Conservation (phyloP, 345 rosid genomes). For the Citropsis articulata region DNA sequence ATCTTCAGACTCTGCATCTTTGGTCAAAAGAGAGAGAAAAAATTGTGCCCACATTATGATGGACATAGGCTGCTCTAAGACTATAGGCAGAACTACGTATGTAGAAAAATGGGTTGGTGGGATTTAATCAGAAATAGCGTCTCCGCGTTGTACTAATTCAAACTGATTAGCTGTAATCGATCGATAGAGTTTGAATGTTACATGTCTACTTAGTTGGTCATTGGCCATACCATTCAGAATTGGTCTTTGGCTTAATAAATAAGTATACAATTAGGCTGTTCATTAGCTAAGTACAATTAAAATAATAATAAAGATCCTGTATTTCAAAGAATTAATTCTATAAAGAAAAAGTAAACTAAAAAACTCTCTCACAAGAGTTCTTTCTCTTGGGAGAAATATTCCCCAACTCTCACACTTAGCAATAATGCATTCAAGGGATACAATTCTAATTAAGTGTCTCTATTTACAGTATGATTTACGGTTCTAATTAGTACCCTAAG, state of each 20-base stretch:
- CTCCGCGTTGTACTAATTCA: constrained; percentile 13
- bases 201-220: not conserved
- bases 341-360: no score
- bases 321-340: constrained; percentile 19
- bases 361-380: not conserved
- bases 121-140: not conserved
- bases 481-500: not conserved
- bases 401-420: not conserved
- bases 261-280: not conserved
- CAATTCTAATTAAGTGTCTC: not conserved
- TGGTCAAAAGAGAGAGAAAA: not conserved
- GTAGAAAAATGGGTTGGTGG: not conserved
- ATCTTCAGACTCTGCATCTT: not conserved
- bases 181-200: constrained; percentile 9
- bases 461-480: not conserved
- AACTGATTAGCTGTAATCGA: constrained; percentile 23
- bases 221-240: not conserved
- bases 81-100: not conserved
- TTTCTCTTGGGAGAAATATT: not conserved
- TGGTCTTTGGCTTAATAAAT: constrained; percentile 4
- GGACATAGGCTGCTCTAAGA: not conserved
- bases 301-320: not conserved
- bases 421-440: not conserved
- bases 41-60: not conserved
- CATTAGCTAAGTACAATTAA: not conserved